These are phyloP conservation scores for Wickerhamomyces hampshirensis DNA, from an alignment of 805 yeast species.

Conservation along the genomic window DNA sequence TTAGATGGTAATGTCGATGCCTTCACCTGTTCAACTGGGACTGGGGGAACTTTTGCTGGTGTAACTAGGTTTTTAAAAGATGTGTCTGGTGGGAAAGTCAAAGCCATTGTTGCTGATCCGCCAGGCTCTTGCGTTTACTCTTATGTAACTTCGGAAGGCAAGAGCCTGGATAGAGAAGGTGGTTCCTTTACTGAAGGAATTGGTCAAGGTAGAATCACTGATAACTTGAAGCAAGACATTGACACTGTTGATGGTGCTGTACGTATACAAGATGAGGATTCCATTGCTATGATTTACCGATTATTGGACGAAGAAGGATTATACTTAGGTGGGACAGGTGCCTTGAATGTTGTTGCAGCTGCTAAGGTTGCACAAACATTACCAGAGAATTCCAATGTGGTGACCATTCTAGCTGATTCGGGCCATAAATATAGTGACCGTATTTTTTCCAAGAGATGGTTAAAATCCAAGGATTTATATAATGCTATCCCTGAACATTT, in stretches of 20 bases:
- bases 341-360: conserved; percentile 89
- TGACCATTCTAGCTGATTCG: conserved; percentile 84
- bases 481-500: conserved; percentile 65
- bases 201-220: conserved; percentile 92
- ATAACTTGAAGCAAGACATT: conserved; percentile 69
- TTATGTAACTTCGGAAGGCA: conserved; percentile 66
- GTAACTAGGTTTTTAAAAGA: conserved; percentile 72
- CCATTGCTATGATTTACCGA: conserved; percentile 80
- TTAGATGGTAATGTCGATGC: conserved; percentile 74
- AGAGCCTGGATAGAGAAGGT: conserved; percentile 66
- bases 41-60: conserved; percentile 93
- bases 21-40: conserved; percentile 87
- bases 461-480: conserved; percentile 61
- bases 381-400: conserved; percentile 79
- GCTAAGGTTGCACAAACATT: conserved; percentile 64
- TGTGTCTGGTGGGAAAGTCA: conserved; percentile 54
- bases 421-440: conserved; percentile 87
- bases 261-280: conserved; percentile 70
- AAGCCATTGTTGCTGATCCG: conserved; percentile 81
- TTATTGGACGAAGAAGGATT: conserved; percentile 87
- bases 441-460: conserved; percentile 74
- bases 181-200: conserved; percentile 93
- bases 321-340: conserved; percentile 87
- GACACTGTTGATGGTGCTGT: conserved; percentile 76
- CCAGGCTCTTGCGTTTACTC: conserved; percentile 87